Evolutionary conservation across 805 yeast genomes (phyloP).

Genomic region (Starmerella asiatica): DNA sequence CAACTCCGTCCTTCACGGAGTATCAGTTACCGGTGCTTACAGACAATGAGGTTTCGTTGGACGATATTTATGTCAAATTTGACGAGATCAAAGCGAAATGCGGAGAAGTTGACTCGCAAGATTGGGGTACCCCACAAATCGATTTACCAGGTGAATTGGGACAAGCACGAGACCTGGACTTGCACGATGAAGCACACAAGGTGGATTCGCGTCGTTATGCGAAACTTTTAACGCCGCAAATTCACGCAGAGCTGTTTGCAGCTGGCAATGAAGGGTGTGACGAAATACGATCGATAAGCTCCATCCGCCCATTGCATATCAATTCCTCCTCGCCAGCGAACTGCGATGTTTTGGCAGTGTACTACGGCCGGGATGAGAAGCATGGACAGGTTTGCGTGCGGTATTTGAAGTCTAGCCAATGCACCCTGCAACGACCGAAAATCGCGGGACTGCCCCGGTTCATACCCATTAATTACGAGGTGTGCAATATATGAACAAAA

Average conservation of each 20-base stretch:
- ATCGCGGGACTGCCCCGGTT: constrained; percentile 7
- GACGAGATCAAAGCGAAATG: background rate
- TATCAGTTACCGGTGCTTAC: background rate
- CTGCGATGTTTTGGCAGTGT: background rate
- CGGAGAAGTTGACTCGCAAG: background rate
- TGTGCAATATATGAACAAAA: background rate
- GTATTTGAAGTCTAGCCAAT: constrained; percentile 8
- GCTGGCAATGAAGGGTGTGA: no score
- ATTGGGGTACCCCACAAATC: background rate
- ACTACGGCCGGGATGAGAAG: background rate
- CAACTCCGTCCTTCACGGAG: background rate
- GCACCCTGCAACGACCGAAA: background rate
- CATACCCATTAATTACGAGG: background rate
- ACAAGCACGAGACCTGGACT: no score
- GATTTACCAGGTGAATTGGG: background rate
- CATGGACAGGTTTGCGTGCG: background rate
- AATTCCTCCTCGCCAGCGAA: background rate
- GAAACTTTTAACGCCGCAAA: background rate
- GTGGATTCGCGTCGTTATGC: no score
- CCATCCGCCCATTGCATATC: background rate
- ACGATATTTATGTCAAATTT: background rate
- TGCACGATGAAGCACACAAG: no score
- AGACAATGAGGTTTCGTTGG: background rate
- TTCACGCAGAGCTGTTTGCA: background rate
- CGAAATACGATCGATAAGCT: background rate